phyloP scores from a whole-genome alignment of 2,329 filamentous ascomycete genomes.

The Epichloe coenophiala region DNA sequence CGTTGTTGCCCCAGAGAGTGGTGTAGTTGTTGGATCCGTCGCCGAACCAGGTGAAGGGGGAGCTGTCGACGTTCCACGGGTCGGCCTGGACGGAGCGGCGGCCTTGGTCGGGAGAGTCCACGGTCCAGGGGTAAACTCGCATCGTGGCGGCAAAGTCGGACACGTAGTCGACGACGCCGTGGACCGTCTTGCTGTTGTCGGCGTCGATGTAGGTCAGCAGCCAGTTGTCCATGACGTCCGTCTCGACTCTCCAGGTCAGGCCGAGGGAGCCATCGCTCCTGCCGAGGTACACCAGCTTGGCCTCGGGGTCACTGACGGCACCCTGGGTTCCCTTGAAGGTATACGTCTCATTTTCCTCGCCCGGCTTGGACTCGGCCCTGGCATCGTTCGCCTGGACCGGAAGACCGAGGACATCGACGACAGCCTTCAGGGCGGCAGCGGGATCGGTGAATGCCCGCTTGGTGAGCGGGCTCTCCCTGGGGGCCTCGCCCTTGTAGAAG shows the following conservation, averaged over 20 bases:
- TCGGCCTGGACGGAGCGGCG: too few species aligned
- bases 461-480: constrained; percentile 21
- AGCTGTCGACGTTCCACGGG: too few species aligned
- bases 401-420: constrained; percentile 18
- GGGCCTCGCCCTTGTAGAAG: constrained; percentile 31
- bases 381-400: too few species aligned
- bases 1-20: constrained; percentile 46
- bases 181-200: too few species aligned
- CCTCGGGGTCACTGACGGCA: constrained; percentile 37
- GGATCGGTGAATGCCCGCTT: constrained; percentile 30
- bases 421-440: constrained; percentile 28
- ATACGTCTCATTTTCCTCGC: constrained; percentile 17
- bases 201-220: too few species aligned
- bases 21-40: constrained; percentile 34
- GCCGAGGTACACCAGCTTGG: constrained; percentile 40
- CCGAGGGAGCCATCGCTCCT: constrained; percentile 24
- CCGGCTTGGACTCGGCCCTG: constrained; percentile 8
- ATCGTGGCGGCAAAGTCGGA: too few species aligned
- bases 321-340: constrained; percentile 35
- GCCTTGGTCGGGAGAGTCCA: too few species aligned
- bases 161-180: too few species aligned
- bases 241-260: too few species aligned
- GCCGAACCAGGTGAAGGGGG: not conserved
- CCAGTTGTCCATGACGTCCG: too few species aligned
- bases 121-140: too few species aligned